Evolutionary conservation across 2,329 filamentous ascomycete species (phyloP).

Genomic region (Fusarium sp.): DNA sequence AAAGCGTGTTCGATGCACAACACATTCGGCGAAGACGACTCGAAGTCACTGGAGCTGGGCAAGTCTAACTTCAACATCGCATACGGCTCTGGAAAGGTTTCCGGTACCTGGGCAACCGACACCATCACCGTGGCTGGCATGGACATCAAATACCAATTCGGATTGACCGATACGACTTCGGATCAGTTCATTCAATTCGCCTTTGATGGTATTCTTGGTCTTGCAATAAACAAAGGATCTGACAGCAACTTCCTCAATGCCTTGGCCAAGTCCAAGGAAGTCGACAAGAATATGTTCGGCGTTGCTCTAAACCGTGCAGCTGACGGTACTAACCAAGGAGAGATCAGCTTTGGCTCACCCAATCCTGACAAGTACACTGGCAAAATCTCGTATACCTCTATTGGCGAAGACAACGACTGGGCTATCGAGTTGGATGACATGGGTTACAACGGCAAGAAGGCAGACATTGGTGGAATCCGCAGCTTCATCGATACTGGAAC

Average conservation of each 20-base stretch:
- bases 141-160: slow-evolving; percentile 75
- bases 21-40: slow-evolving; percentile 75
- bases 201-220: slow-evolving; percentile 88
- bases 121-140: slow-evolving; percentile 75
- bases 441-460: slow-evolving; percentile 70
- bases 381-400: slow-evolving; percentile 74
- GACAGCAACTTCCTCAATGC: slow-evolving; percentile 77
- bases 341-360: slow-evolving; percentile 80
- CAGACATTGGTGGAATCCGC: slow-evolving; percentile 66
- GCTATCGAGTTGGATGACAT: slow-evolving; percentile 77
- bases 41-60: slow-evolving; percentile 70
- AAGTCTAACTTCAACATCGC: slow-evolving; percentile 71
- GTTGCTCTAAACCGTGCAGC: slow-evolving; percentile 76
- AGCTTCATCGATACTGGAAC: slow-evolving; percentile 90
- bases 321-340: slow-evolving; percentile 77
- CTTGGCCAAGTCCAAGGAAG: slow-evolving; percentile 67
- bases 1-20: slow-evolving; percentile 77
- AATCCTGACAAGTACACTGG: slow-evolving; percentile 77
- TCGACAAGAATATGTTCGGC: slow-evolving; percentile 76
- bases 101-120: slow-evolving; percentile 75
- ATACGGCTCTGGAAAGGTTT: slow-evolving; percentile 83
- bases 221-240: slow-evolving; percentile 73
- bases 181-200: slow-evolving; percentile 82
- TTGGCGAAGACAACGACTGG: slow-evolving; percentile 74
- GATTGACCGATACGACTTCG: slow-evolving; percentile 78